These are phyloP conservation scores for Xylaria polymorpha DNA, from an alignment of 2,329 filamentous ascomycete species.

Conservation along the genomic window DNA sequence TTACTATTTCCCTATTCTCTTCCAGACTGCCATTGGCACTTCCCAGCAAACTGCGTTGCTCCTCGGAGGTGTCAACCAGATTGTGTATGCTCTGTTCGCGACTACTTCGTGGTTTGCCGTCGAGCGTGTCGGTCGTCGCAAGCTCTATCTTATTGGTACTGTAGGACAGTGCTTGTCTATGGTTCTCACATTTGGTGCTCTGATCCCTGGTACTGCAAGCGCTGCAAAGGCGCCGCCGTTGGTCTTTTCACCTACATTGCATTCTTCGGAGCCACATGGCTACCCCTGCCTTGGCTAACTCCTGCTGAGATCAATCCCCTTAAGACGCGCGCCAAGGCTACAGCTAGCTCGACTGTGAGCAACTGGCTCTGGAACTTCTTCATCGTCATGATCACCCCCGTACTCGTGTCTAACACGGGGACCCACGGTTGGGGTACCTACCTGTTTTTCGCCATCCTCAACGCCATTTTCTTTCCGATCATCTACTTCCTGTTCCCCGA, in stretches of 20 bases:
- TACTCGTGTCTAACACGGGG: slow-evolving; percentile 67
- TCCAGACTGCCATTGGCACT: slow-evolving; percentile 57
- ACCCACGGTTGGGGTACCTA: slow-evolving; percentile 59
- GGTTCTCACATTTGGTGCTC: slow-evolving; percentile 69
- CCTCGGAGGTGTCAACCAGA: slow-evolving; percentile 54
- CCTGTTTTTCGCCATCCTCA: slow-evolving; percentile 60
- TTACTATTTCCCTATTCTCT: slow-evolving; percentile 70
- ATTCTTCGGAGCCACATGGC: slow-evolving; percentile 74
- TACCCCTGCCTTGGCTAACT: slow-evolving; percentile 71
- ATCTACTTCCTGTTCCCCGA: slow-evolving; percentile 66
- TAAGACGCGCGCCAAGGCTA: slow-evolving; percentile 59
- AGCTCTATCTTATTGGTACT: slow-evolving; percentile 59
- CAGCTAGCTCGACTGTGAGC: slow-evolving; percentile 63
- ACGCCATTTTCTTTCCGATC: slow-evolving; percentile 57
- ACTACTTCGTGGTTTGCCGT: slow-evolving; percentile 57
- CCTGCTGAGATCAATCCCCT: slow-evolving; percentile 66
- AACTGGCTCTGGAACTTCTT: slow-evolving; percentile 65
- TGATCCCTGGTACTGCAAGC: slow-evolving; percentile 71
- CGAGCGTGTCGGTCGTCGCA: slow-evolving; percentile 59
- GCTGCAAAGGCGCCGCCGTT: slow-evolving; percentile 74
- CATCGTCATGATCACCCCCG: slow-evolving; percentile 71
- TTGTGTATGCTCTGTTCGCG: slow-evolving; percentile 51
- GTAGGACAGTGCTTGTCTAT: slow-evolving; percentile 65
- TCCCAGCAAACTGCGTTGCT: slow-evolving; percentile 60
- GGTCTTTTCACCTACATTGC: slow-evolving; percentile 77